phyloP scores from a whole-genome alignment of 495 filamentous ascomycete genomes.

The Penicillium verhagenii region DNA sequence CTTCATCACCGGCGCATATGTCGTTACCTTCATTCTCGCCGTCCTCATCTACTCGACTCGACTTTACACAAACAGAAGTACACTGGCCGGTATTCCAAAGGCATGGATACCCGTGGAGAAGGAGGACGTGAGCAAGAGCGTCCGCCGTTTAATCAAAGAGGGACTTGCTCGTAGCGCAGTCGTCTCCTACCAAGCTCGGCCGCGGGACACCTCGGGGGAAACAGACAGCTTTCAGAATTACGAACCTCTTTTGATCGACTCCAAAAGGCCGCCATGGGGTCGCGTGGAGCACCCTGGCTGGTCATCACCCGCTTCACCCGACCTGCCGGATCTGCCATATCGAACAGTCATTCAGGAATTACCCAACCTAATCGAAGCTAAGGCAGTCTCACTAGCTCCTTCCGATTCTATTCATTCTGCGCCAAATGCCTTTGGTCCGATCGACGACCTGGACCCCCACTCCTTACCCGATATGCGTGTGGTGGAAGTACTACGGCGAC shows the following conservation, averaged over 20 bases:
- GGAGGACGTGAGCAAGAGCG: slow-evolving; percentile 65
- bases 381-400: slow-evolving; percentile 80
- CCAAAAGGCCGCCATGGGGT: slow-evolving; percentile 66
- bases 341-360: slow-evolving; percentile 79
- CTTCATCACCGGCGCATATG: slow-evolving; percentile 74
- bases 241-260: slow-evolving; percentile 33
- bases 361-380: slow-evolving; percentile 89
- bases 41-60: slow-evolving; percentile 77
- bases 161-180: slow-evolving; percentile 71
- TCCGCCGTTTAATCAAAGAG: slow-evolving; percentile 70
- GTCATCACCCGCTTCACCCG: slow-evolving; percentile 71
- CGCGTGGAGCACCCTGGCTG: slow-evolving; percentile 82
- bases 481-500: slow-evolving; percentile 68
- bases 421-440: slow-evolving; percentile 31
- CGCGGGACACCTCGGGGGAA: slow-evolving; percentile 50
- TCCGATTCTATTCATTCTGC: slow-evolving; percentile 46
- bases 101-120: slow-evolving; percentile 78
- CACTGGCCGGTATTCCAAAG: slow-evolving; percentile 80
- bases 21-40: slow-evolving; percentile 69
- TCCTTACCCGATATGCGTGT: slow-evolving; percentile 57
- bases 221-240: slow-evolving; percentile 29
- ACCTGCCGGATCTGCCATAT: slow-evolving; percentile 79
- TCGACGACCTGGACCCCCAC: slow-evolving; percentile 18
- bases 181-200: slow-evolving; percentile 75
- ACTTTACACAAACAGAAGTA: slow-evolving; percentile 83